A percentile compares a stretch with the other conserved stretches of the same genome.
phyloP scores from a whole-genome alignment of 1,284 basidiomycete species.

The Dichomitus squalens region DNA sequence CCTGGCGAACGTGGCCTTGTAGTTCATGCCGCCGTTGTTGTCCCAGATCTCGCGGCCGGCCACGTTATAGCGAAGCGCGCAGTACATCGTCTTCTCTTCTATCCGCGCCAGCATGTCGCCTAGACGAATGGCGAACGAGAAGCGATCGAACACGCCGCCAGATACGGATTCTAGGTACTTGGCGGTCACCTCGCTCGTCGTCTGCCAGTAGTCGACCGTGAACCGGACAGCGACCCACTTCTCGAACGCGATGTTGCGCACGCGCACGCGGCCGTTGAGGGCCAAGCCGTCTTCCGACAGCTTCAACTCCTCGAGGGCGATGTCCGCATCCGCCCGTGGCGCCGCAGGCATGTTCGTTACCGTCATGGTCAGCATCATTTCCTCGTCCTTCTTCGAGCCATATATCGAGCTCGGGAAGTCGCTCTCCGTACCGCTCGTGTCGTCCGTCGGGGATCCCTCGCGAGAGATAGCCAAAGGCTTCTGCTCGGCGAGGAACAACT shows the following conservation, averaged over 20 bases:
- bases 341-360: constrained; percentile 53
- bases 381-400: constrained; percentile 41
- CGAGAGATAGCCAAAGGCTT: constrained; percentile 92
- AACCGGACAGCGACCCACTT: constrained; percentile 91
- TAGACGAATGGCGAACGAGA: constrained; percentile 68
- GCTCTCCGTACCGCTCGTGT: constrained; percentile 71
- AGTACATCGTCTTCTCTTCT: constrained; percentile 84
- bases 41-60: constrained; percentile 86
- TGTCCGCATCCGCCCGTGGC: constrained; percentile 39
- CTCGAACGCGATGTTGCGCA: constrained; percentile 85
- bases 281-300: constrained; percentile 63
- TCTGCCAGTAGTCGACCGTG: constrained; percentile 95
- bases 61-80: constrained; percentile 81
- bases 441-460: constrained; percentile 84
- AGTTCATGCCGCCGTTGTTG: constrained; percentile 85
- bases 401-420: constrained; percentile 70
- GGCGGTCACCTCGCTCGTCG: constrained; percentile 90
- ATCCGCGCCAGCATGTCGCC: constrained; percentile 68
- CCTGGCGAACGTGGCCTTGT: constrained; percentile 64
- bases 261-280: constrained; percentile 74
- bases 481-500: constrained; percentile 92
- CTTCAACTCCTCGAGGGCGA: constrained; percentile 54
- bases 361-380: constrained; percentile 51
- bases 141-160: constrained; percentile 64
- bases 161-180: constrained; percentile 71